Evolutionary conservation across 2,329 filamentous ascomycete species (phyloP), one percentile per base, ranked within the genome.

Genomic region (Ophiocordyceps australis): DNA sequence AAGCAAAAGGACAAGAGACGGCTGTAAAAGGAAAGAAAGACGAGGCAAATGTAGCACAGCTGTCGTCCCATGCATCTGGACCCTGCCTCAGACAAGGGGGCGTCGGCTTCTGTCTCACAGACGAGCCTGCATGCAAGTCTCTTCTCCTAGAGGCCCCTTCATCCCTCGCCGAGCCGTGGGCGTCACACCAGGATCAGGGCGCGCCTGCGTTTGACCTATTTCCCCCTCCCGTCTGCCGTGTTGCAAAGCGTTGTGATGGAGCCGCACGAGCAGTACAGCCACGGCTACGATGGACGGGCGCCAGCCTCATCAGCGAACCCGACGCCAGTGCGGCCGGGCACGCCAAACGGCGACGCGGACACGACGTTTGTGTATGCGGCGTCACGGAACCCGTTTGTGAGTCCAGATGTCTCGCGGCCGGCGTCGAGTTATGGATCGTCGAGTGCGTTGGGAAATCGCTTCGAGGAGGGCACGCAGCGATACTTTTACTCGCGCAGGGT

Each of bases 401-500:
- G 54, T 23, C 58, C 56, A 1, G 38, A 45, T 13, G 43, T 28
- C 13, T 65, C 62, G 8, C 52, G 59, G 4, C 59, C 59, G 3
- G 38, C 45, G 2, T 65, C 60, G 5, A 61, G 57, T 37, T 57
- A 55, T 28, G 59, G 47, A 23, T 55, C 57, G 21, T 55, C 53
- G 10, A 58, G 53, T 28, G 52, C 46, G 1, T 30, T 52, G 17
- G 46, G 44, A 11, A 38, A 38, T 13, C 44, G 42, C 12, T 46
- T 50, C 20, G 47, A 55, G 11, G 47, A 53, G 24, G 47, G 48
- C 15, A 36, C 46, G 12, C 54, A 58, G 36, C 55, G 61, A 27
- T 82, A 75, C 51, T 86, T 85, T 43, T 74, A 74, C 47, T 83
- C 77, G 12, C 61, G 77, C 30, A 58, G 77, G 32, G 65, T 86